Conservation (phyloP, 1,139 yeast species). For the Taphrina wiesneri region DNA sequence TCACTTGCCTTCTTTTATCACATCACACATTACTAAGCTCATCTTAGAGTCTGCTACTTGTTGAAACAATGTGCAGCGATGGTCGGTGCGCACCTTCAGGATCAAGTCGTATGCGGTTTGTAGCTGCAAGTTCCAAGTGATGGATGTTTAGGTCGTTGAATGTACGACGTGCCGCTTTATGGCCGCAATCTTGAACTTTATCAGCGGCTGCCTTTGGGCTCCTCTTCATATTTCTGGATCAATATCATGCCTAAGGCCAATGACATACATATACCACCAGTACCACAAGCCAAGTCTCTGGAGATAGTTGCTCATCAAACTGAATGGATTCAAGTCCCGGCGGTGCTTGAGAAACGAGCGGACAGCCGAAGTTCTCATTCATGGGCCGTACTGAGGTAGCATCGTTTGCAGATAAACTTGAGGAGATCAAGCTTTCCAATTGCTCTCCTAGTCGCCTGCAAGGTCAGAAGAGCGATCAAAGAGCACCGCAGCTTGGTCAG, state of each 20-base stretch:
- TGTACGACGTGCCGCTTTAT: not conserved
- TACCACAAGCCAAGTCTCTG: too few relatives aligned
- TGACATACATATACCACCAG: not conserved
- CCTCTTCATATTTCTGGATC: not conserved
- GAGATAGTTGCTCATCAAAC: too few relatives aligned
- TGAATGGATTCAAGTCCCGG: too few relatives aligned
- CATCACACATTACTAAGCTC: too few relatives aligned
- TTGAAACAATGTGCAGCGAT: too few relatives aligned
- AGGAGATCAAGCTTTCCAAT: not conserved
- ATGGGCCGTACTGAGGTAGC: not conserved
- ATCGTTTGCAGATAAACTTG: not conserved
- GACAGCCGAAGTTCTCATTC: not conserved
- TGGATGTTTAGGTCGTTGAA: not conserved
- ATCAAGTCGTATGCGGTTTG: too few relatives aligned
- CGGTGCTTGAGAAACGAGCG: not conserved
- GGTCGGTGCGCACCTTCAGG: too few relatives aligned
- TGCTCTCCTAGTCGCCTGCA: not conserved
- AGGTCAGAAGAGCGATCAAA: not conserved
- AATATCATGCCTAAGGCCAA: too few relatives aligned
- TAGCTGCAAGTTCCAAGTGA: too few relatives aligned
- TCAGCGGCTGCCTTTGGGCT: not conserved
- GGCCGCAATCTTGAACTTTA: not conserved
- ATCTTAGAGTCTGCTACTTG: too few relatives aligned
- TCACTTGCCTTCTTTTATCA: too few relatives aligned
- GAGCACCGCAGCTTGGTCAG: not conserved